A percentile compares a stretch with the other conserved stretches of the same genome.
Conservation (phyloP, 345 rosid species). For the Bruguiera parviflora region DNA sequence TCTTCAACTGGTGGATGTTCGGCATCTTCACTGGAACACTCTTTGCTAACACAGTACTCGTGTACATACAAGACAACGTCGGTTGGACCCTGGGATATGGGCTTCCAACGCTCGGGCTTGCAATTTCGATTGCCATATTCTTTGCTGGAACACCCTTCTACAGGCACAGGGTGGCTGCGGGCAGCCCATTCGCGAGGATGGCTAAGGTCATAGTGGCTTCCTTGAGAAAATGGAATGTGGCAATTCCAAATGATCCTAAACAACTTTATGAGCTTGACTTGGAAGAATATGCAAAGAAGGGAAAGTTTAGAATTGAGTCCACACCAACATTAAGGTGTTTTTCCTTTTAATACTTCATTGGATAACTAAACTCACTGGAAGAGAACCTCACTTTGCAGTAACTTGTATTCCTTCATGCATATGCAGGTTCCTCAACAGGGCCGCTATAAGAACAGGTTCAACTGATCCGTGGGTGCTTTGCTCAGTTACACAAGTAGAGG, state of each 20-base stretch:
- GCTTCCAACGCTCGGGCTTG: constrained; percentile 69
- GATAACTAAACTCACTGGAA: too few relatives aligned
- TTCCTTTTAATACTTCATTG: too few relatives aligned
- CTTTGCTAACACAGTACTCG: constrained; percentile 78
- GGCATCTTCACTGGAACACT: constrained; percentile 84
- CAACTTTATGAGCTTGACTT: constrained; percentile 53
- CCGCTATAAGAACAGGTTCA: constrained; percentile 54
- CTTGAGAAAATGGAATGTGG: constrained; percentile 44
- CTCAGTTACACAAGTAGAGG: constrained; percentile 85
- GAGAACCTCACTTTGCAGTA: too few relatives aligned
- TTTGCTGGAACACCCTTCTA: constrained; percentile 70
- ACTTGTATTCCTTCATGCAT: too few relatives aligned
- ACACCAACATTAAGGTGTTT: constrained; percentile 56
- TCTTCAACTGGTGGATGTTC: constrained; percentile 99
- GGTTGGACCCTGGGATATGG: constrained; percentile 84
- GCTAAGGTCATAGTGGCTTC: constrained; percentile 74
- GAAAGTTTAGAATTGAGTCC: constrained; percentile 55
- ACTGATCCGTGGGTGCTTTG: constrained; percentile 60
- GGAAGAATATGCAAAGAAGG: constrained; percentile 45
- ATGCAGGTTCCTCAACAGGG: constrained; percentile 40
- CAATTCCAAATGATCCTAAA: constrained; percentile 41
- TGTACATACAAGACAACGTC: constrained; percentile 83
- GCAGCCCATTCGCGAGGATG: constrained; percentile 80
- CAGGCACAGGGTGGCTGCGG: constrained; percentile 64
- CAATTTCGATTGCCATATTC: constrained; percentile 51